These are phyloP conservation scores for Acacia melanoxylon DNA, from an alignment of 306 rosid genomes.

Conservation along the genomic window DNA sequence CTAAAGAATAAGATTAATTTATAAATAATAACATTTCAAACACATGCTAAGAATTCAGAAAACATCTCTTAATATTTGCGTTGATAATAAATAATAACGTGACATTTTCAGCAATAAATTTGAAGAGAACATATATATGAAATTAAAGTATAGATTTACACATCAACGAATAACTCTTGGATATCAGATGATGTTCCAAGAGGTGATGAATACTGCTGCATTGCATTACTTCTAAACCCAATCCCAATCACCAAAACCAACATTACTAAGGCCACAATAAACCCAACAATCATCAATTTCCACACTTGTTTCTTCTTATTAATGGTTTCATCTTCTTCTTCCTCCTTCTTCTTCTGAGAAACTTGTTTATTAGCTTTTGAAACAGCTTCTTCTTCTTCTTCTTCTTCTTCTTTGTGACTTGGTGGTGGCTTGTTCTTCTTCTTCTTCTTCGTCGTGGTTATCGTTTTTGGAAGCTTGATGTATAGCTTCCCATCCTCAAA, in stretches of 20 bases:
- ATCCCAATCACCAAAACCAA: conserved; percentile 27
- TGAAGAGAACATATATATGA: background rate
- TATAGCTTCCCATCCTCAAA: conserved; percentile 39
- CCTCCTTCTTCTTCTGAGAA: background rate
- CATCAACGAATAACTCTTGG: background rate
- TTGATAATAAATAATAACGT: background rate
- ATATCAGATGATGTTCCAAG: background rate
- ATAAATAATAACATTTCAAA: background rate
- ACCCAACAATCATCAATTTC: background rate
- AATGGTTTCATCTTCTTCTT: background rate
- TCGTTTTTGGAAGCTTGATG: conserved; percentile 26
- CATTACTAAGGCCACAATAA: background rate
- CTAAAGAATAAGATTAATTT: background rate
- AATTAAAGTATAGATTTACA: background rate
- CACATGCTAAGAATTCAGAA: background rate
- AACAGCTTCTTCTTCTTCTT: background rate
- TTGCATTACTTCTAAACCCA: conserved; percentile 14
- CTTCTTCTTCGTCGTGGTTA: background rate
- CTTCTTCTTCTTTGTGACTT: background rate
- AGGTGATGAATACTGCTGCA: background rate
- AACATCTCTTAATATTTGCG: background rate
- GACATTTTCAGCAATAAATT: background rate
- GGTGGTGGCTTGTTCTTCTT: background rate
- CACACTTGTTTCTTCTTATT: background rate
- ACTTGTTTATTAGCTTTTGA: background rate